Conservation (phyloP, 306 rosid genomes). For the Abrus precatorius region DNA sequence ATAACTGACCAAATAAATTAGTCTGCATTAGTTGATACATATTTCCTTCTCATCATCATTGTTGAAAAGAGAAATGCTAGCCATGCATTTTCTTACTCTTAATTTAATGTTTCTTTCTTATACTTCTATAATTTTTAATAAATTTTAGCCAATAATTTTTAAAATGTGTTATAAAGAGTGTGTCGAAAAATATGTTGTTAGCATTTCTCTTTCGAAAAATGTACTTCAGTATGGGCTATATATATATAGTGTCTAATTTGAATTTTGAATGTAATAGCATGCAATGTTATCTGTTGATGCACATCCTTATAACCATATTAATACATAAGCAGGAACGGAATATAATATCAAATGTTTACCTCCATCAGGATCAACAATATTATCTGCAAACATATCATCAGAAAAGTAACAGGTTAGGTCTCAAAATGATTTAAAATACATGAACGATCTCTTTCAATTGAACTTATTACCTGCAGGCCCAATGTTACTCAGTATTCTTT, state of each 20-base stretch:
- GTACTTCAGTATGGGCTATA: background rate
- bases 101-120: too few species aligned
- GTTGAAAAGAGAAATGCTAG: too few species aligned
- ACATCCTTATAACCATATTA: slow-evolving; percentile 5
- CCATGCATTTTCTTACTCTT: too few species aligned
- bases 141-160: too few species aligned
- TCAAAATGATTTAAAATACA: slow-evolving; percentile 25
- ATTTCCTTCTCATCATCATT: background rate
- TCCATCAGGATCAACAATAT: slow-evolving; percentile 77
- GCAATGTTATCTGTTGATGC: slow-evolving; percentile 27
- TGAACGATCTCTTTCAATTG: slow-evolving; percentile 20
- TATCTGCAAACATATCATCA: slow-evolving; percentile 63
- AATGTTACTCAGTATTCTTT: slow-evolving; percentile 81
- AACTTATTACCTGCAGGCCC: slow-evolving; percentile 73
- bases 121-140: too few species aligned
- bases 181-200: too few species aligned
- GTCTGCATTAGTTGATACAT: slow-evolving; percentile 5
- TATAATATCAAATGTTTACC: slow-evolving; percentile 61
- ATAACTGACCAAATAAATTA: slow-evolving; percentile 21
- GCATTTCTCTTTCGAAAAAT: background rate
- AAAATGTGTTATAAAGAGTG: too few species aligned
- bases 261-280: slow-evolving; percentile 39
- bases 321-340: slow-evolving; percentile 20
- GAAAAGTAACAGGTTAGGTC: slow-evolving; percentile 54
- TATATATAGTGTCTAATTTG: slow-evolving; percentile 3